Evolutionary conservation across 371 early-diverging fungal species (phyloP), one percentile per base, ranked within the genome.

Genomic region (Thermomucor indicae-seudaticae): DNA sequence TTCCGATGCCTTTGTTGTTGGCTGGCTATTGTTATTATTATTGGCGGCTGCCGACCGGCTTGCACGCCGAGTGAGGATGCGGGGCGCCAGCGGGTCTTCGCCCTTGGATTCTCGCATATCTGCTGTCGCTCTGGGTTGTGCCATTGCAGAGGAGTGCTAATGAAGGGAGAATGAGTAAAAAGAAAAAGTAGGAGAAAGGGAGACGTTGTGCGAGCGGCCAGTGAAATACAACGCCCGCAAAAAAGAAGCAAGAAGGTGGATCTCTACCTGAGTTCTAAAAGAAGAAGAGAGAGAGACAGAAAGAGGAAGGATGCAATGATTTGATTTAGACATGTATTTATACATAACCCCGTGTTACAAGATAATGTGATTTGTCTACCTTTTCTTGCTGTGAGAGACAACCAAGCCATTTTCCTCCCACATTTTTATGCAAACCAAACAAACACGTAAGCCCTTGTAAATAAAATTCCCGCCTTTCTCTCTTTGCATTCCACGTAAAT

Each of bases 21-120:
- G 32, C 32, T 14, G 32, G 10, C 37, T n/a, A n/a, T n/a, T n/a
- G n/a, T n/a, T n/a, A 11, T 19, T 11, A 19, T 37, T 37, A 14
- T 16, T 19, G 14, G 28, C 28, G 12, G 51, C 51, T 23, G 46
- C 54, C 12, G 58, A 57, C 22, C 51, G 58, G 30, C 58, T 57
- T 14, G 58, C 47, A 27, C 58, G 41, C 25, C 51, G 58, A 47
- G 58, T 57, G 16, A 51, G 58, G 7, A 57, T 51, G 29, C 58
- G 51, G 25, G 37, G 50, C 3, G 50, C 23, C 28, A 51, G 17
- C 27, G 43, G 43, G 17, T 57, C 52, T 31, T 56, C 51, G 19
- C 29, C 28, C 52, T 57, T 51, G 17, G 52, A 41, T 40, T 47
- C 43, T 55, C 43, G 44, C 35, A 43, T 28, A 22, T 49, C 55